Evolutionary conservation across 768 basidiomycete genomes (phyloP).

Genomic region (Epithele typhae): DNA sequence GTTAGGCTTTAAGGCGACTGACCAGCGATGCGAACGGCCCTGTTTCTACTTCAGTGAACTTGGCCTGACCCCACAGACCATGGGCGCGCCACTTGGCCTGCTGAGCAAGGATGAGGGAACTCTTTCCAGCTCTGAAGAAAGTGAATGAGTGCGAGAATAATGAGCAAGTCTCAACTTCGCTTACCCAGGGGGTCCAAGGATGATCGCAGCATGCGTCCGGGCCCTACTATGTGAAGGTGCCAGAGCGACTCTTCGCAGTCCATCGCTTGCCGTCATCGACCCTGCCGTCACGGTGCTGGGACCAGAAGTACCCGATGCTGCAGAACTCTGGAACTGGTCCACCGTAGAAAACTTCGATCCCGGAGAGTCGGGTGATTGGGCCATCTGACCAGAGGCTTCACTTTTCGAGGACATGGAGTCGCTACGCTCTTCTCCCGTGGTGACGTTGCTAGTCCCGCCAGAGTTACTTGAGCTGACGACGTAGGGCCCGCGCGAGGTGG

Average conservation of each 20-base stretch:
- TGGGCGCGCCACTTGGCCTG: slow-evolving; percentile 71
- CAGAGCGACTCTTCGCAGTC: slow-evolving; percentile 41
- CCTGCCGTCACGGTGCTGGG: slow-evolving; percentile 24
- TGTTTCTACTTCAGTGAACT: slow-evolving; percentile 60
- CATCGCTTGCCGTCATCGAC: slow-evolving; percentile 35
- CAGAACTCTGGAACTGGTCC: slow-evolving; percentile 3
- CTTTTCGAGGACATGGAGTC: slow-evolving; percentile 44
- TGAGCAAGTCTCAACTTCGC: slow-evolving; percentile 5
- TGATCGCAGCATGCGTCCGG: slow-evolving; percentile 56
- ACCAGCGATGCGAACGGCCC: slow-evolving; percentile 69
- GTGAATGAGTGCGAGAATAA: neutral
- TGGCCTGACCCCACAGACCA: slow-evolving; percentile 75
- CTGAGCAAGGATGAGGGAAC: slow-evolving; percentile 62
- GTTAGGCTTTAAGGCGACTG: slow-evolving; percentile 15
- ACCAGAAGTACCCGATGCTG: neutral
- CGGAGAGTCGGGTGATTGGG: slow-evolving; percentile 12
- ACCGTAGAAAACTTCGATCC: slow-evolving; percentile 18
- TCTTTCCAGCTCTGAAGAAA: slow-evolving; percentile 61
- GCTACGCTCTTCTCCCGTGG: slow-evolving; percentile 15
- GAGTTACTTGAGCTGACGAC: slow-evolving; percentile 32
- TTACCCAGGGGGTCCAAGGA: slow-evolving; percentile 63
- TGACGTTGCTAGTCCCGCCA: slow-evolving; percentile 6
- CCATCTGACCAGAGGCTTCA: slow-evolving; percentile 10
- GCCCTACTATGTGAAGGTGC: slow-evolving; percentile 36
- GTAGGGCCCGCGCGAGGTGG: slow-evolving; percentile 37